Percentiles rank a stretch among this genome's conserved stretches.
These are phyloP conservation scores for Paramecium caudatum DNA, from an alignment of 73 alveolate genomes.

Conservation along the genomic window DNA sequence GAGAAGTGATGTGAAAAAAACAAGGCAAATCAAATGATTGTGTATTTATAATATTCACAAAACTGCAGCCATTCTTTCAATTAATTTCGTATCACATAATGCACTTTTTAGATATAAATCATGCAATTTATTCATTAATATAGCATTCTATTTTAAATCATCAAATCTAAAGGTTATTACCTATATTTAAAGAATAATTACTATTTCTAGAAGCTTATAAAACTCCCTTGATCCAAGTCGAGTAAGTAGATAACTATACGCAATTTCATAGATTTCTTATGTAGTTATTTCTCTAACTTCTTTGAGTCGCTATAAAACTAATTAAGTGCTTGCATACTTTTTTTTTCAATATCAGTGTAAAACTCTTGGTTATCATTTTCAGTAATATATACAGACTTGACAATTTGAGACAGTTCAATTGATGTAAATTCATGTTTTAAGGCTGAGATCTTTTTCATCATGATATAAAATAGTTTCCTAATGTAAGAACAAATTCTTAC, in stretches of 20 bases:
- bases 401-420: constrained; percentile 28
- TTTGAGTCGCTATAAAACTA: constrained; percentile 47
- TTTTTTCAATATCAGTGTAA: constrained; percentile 53
- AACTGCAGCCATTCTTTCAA: constrained; percentile 30
- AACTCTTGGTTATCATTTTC: constrained; percentile 48
- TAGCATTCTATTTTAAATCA: constrained; percentile 45
- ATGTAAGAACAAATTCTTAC: background rate
- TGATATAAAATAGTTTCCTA: constrained; percentile 25
- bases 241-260: constrained; percentile 24
- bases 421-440: constrained; percentile 52
- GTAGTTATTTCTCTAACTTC: constrained; percentile 14
- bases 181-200: background rate
- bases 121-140: constrained; percentile 28
- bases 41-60: background rate
- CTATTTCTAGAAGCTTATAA: constrained; percentile 19
- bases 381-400: constrained; percentile 35
- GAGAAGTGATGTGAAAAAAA: constrained; percentile 68
- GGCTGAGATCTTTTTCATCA: constrained; percentile 1
- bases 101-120: constrained; percentile 44
- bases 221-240: constrained; percentile 60
- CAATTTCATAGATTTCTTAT: constrained; percentile 46
- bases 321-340: constrained; percentile 7
- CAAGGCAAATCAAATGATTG: constrained; percentile 44
- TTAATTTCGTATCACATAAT: background rate
- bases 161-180: constrained; percentile 57